phyloP scores from a whole-genome alignment of 2,329 filamentous ascomycete genomes.

The Camptophora hylomeconis region DNA sequence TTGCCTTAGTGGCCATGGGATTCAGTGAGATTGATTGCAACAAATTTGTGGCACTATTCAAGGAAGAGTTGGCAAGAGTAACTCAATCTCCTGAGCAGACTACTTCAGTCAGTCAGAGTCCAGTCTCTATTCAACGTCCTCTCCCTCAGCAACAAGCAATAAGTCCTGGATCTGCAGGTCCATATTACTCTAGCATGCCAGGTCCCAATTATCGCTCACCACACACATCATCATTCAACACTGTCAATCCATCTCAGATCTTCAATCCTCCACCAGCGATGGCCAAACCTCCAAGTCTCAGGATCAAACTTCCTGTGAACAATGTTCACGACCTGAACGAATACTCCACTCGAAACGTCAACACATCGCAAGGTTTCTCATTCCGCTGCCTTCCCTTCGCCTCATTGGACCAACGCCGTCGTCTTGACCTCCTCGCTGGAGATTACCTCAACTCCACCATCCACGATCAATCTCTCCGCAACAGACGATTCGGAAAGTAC shows the following conservation, averaged over 20 bases:
- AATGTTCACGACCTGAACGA: slow-evolving; percentile 6
- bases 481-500: slow-evolving; percentile 9
- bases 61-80: too few species aligned
- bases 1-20: too few species aligned
- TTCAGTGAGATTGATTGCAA: too few species aligned
- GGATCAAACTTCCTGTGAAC: slow-evolving; percentile 5
- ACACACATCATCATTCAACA: neutral
- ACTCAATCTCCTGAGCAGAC: too few species aligned
- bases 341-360: slow-evolving; percentile 8
- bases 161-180: too few species aligned
- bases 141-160: too few species aligned
- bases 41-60: too few species aligned
- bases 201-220: slow-evolving; percentile 2
- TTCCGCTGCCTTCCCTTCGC: slow-evolving; percentile 12
- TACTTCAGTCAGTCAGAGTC: too few species aligned
- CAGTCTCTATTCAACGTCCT: too few species aligned
- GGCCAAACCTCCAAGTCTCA: neutral
- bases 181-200: too few species aligned
- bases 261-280: too few species aligned
- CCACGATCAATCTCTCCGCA: neutral
- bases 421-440: slow-evolving; percentile 8
- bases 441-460: slow-evolving; percentile 6
- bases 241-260: slow-evolving; percentile 1
- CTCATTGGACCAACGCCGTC: slow-evolving; percentile 10
- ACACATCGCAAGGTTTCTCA: slow-evolving; percentile 10